Conservation (phyloP, 352 stramenopile genomes). For the Peronospora farinosa region DNA sequence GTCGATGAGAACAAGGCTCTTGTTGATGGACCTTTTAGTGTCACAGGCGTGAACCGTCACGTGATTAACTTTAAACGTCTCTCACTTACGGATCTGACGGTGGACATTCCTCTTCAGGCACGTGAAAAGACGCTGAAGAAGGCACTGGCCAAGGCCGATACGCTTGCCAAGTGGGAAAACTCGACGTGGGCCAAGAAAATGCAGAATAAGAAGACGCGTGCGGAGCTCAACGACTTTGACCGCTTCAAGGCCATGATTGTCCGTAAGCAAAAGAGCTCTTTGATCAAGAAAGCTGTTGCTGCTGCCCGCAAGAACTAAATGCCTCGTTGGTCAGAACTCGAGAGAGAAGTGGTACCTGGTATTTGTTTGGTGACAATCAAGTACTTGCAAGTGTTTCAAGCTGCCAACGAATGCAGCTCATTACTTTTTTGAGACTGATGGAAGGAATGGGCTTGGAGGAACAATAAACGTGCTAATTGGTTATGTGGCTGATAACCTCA, state of each 20-base stretch:
- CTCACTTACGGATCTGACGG: constrained; percentile 94
- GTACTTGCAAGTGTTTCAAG: constrained; percentile 5
- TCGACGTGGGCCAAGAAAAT: constrained; percentile 98
- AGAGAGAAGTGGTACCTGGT: constrained; percentile 3
- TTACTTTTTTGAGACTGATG: neutral
- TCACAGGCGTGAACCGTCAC: constrained; percentile 96
- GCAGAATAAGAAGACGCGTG: constrained; percentile 92
- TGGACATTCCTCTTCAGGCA: constrained; percentile 93
- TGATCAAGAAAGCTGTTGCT: constrained; percentile 89
- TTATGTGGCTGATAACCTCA: constrained; percentile 32
- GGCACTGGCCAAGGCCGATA: constrained; percentile 78
- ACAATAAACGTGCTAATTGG: constrained; percentile 39
- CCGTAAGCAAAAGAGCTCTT: constrained; percentile 95
- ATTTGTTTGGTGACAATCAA: constrained; percentile 3
- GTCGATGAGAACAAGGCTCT: constrained; percentile 98
- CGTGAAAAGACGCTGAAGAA: constrained; percentile 93
- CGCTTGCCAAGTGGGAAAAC: constrained; percentile 92
- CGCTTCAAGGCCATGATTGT: constrained; percentile 99
- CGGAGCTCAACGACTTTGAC: constrained; percentile 95
- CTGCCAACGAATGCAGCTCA: neutral
- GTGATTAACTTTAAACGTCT: constrained; percentile 98
- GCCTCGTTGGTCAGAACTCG: neutral
- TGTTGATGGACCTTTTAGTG: constrained; percentile 93
- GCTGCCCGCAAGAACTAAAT: constrained; percentile 74
- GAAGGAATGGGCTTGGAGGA: constrained; percentile 16